Conservation (phyloP, 192 early-diverging fungal species). For the Coemansia sp. region DNA sequence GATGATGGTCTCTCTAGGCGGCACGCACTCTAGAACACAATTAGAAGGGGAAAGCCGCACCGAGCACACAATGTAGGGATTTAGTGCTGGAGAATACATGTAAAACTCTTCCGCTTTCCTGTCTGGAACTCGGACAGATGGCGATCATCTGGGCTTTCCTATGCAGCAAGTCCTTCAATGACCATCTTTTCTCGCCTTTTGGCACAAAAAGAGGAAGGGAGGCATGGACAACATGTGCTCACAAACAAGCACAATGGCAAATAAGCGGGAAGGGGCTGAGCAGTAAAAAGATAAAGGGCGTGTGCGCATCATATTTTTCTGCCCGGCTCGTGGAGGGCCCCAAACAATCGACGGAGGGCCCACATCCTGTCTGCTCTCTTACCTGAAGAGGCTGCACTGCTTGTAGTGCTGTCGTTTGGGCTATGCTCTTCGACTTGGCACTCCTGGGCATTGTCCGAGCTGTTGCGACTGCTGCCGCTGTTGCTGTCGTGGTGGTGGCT, state of each 20-base stretch:
- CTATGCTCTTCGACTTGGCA: background rate
- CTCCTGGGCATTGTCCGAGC: background rate
- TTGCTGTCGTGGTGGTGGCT: background rate
- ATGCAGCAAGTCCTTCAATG: background rate
- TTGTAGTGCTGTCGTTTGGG: background rate
- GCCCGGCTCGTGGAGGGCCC: background rate
- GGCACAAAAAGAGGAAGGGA: background rate
- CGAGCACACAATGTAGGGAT: background rate
- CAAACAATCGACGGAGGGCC: background rate
- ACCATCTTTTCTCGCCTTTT: background rate
- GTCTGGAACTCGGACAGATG: background rate
- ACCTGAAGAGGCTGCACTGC: background rate
- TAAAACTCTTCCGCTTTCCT: background rate
- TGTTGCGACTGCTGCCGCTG: slow-evolving; percentile 6
- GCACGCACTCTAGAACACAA: slow-evolving; percentile 1
- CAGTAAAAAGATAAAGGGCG: background rate
- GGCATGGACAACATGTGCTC: slow-evolving; percentile 2
- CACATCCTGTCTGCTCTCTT: slow-evolving; percentile 1
- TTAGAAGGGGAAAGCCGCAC: background rate
- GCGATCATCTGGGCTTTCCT: background rate
- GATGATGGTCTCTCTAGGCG: background rate
- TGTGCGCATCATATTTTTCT: background rate
- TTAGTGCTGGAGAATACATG: background rate
- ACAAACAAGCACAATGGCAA: slow-evolving; percentile 1
- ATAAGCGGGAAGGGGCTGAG: background rate